Evolutionary conservation across 495 filamentous ascomycete genomes (phyloP).

Genomic region (Hypoxylon intermedium): DNA sequence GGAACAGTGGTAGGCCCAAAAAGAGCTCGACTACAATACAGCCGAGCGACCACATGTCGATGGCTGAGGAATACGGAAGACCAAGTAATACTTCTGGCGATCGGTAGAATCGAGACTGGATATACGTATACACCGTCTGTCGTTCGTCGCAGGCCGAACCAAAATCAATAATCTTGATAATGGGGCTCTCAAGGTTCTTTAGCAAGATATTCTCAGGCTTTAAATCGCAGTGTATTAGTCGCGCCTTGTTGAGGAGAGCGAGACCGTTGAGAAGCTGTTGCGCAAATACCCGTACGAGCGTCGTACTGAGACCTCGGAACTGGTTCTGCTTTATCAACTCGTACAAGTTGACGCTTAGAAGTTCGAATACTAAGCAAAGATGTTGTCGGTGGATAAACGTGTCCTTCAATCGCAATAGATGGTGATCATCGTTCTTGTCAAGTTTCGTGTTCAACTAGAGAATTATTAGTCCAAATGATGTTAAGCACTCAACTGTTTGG

Average conservation of each 20-base stretch:
- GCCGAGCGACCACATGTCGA: slow-evolving; percentile 99
- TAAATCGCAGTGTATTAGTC: slow-evolving; percentile 96
- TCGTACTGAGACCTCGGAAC: slow-evolving; percentile 96
- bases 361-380: slow-evolving; percentile 95
- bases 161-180: slow-evolving; percentile 99
- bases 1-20: slow-evolving; percentile 92
- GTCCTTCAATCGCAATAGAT: slow-evolving; percentile 93
- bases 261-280: slow-evolving; percentile 95
- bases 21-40: slow-evolving; percentile 99
- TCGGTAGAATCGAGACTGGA: slow-evolving; percentile 97
- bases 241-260: slow-evolving; percentile 92
- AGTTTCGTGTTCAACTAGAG: slow-evolving; percentile 92
- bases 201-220: slow-evolving; percentile 98
- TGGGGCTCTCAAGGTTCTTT: slow-evolving; percentile 98
- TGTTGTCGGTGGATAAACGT: slow-evolving; percentile 99
- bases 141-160: slow-evolving; percentile 98
- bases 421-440: slow-evolving; percentile 99
- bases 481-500: background rate
- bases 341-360: slow-evolving; percentile 97
- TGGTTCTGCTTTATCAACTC: slow-evolving; percentile 99
- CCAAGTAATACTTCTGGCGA: slow-evolving; percentile 96
- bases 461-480: slow-evolving; percentile 13
- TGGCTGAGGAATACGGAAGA: slow-evolving; percentile 95
- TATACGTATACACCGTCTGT: slow-evolving; percentile 99
- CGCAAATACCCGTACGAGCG: slow-evolving; percentile 95